Base-by-base conservation (phyloP, 108 stramenopile species). In the Thalassiosira profunda region DNA sequence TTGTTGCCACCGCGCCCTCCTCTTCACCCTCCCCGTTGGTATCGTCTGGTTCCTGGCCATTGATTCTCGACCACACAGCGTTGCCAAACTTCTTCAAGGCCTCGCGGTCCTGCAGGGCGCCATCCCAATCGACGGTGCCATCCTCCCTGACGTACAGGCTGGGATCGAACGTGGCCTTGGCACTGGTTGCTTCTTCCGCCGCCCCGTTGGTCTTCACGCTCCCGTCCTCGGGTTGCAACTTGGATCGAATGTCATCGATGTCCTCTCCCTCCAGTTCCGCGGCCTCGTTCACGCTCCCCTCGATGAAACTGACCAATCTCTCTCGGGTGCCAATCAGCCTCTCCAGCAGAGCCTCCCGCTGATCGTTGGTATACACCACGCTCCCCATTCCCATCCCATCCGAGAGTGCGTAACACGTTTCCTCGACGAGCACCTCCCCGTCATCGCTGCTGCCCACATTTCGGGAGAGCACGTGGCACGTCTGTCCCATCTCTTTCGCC, bases 91-190 rank as follows among this genome's bases (percentile, higher is more conserved):
- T 92, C 52, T 80, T 77, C 52, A 96, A 84, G 1, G 97, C 96
- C 45, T 92, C 96, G 18, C 89, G 76, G 53, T 97, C 97, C 61
- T 97, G 95, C 29, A 98, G 67, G 0, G 98, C 97, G 10, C 98
- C 97, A 66, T 98, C 97, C 98, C 98, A 98, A 66, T 98, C 97
- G 28, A 98, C 93, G 1, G 96, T 97, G 2, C 98, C 98, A 74
- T 98, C 98, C 7, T 98, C 96, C 12, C 98, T 83, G 11, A 98
- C 94, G 71, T 96, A 96, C 23, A 96, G 68, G 44, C 89, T 88
- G 1, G 95, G 91, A 30, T 88, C 89, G 17, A 56, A 63, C 10
- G 70, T 31, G 10, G 63, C 24, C 4, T 25, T 29, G 12, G 28
- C 42, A 12, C 37, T 15, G 54, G 7, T 10, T 15, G 41, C 15